These are phyloP conservation scores for Alternaria infectoria DNA, from an alignment of 2,329 filamentous ascomycete species.

Conservation along the genomic window DNA sequence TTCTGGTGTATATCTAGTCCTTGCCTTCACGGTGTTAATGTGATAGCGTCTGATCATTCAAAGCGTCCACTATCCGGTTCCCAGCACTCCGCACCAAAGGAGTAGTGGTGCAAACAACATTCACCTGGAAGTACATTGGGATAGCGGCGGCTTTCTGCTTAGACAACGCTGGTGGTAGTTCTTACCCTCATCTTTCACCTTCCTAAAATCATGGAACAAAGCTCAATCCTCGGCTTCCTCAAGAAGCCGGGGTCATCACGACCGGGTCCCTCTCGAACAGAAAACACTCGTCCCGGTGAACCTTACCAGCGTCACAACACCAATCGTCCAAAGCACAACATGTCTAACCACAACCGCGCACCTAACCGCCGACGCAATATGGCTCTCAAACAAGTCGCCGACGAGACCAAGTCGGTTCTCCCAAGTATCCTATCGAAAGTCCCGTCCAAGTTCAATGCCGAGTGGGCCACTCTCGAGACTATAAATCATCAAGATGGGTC, in stretches of 20 bases:
- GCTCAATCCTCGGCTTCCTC: constrained; percentile 31
- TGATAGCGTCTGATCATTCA: background rate
- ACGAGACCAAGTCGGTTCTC: constrained; percentile 33
- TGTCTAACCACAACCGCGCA: constrained; percentile 11
- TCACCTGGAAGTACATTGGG: background rate
- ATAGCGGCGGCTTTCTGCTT: background rate
- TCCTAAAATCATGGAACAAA: constrained; percentile 25
- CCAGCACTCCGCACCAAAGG: background rate
- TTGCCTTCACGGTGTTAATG: background rate
- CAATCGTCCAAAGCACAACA: background rate
- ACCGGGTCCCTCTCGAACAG: constrained; percentile 8
- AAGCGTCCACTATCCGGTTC: background rate
- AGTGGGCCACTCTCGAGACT: constrained; percentile 23
- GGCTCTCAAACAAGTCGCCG: constrained; percentile 30
- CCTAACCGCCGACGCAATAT: constrained; percentile 28
- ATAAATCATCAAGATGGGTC: constrained; percentile 15
- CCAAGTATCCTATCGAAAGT: constrained; percentile 27
- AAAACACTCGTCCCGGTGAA: constrained; percentile 19
- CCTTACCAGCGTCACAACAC: constrained; percentile 21
- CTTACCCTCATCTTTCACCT: background rate
- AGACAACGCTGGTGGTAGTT: background rate
- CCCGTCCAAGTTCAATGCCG: constrained; percentile 20
- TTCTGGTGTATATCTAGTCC: background rate
- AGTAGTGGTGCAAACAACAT: background rate
- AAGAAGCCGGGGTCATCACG: constrained; percentile 10